Evolutionary conservation across 2,329 filamentous ascomycete species (phyloP), one percentile per base, ranked within the genome.

Genomic region (Calycina herbarum): DNA sequence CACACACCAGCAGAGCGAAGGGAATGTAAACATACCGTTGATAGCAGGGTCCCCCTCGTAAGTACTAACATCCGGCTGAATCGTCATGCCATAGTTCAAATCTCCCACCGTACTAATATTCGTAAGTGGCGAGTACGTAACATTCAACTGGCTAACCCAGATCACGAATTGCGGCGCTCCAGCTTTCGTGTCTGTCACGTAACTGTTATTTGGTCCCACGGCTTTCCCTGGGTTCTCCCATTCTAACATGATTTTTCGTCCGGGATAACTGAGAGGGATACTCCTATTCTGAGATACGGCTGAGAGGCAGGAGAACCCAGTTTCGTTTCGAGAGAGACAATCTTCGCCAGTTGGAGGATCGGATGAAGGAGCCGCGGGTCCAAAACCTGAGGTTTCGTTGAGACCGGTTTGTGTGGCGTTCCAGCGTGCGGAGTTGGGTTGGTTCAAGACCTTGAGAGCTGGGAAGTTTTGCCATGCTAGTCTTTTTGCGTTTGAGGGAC

Each of bases 381-480:
- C 82, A 64, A 84, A 83, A 17, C 87, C 86, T 0, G 83, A 81
- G 0, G 88, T 90, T 77, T 92, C 90, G 70, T 88, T 88, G 70
- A 80, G 81, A 1, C 82, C 84, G 6, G 83, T 85, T 68, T 86
- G 78, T 3, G 88, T 86, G 15, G 86, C 86, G 64, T 90, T 86
- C 75, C 87, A 81, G 31, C 89, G 86, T 66, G 86, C 87, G 27
- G 89, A 84, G 77, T 94, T 94, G 2, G 92, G 88, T 75, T 94
- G 89, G 79, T 94, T 94, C 35, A 90, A 80, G 60, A 95, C 82
- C 71, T 84, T 81, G 17, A 95, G 79, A 0, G 85, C 83, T 0
- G 92, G 92, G 79, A 92, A 94, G 80, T 96, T 96, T 76, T 94
- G 90, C 92, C 92, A 96, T 29, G 87, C 84, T 35, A 96, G 81